Base-by-base conservation (phyloP, 148 eudicot genomes). In the Limonium bicolor region DNA sequence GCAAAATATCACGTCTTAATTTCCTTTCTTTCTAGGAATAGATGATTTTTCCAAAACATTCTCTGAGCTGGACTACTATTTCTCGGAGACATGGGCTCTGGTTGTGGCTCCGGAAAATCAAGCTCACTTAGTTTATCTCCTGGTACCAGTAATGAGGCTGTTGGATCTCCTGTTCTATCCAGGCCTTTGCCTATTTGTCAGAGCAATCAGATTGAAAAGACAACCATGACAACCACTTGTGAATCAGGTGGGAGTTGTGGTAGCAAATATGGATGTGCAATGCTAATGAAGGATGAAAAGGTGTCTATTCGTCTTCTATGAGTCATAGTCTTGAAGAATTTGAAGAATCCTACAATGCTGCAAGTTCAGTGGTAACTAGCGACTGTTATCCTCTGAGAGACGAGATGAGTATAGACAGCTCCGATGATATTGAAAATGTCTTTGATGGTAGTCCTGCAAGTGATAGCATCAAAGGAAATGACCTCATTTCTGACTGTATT, bases 21-120 rank as follows among this genome's bases (percentile, higher is more conserved):
- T n/a, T n/a, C n/a, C n/a, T n/a, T n/a, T n/a, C n/a, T n/a, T n/a
- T n/a, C n/a, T n/a, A n/a, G n/a, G n/a, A n/a, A n/a, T n/a, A n/a
- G n/a, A n/a, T 59, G 80, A 68, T 54, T 67, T 61, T 51, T 34
- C 56, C 3, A 62, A 70, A 35, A 65, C 56, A 56, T 62, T 70
- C 19, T 43, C 74, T 27, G 56, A 65, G 47, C 36, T 67, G 21
- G 80, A 72, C 47, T 60, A 49, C 41, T 53, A 50, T 37, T 68
- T 73, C 53, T 56, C 55, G 38, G 69, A 66, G 37, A 70, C 54
- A 38, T 55, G 55, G n/a, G n/a, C n/a, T n/a, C n/a, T n/a, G n/a
- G n/a, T n/a, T n/a, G n/a, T 28, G 71, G 41, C 51, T 38, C 48
- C 6, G 55, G 59, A 53, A 57, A 51, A 42, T 59, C 64, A 7